Percentiles rank a stretch among this genome's conserved stretches.
Evolutionary conservation across 306 rosid genomes (phyloP).

Genomic region (Quercus bicolor): DNA sequence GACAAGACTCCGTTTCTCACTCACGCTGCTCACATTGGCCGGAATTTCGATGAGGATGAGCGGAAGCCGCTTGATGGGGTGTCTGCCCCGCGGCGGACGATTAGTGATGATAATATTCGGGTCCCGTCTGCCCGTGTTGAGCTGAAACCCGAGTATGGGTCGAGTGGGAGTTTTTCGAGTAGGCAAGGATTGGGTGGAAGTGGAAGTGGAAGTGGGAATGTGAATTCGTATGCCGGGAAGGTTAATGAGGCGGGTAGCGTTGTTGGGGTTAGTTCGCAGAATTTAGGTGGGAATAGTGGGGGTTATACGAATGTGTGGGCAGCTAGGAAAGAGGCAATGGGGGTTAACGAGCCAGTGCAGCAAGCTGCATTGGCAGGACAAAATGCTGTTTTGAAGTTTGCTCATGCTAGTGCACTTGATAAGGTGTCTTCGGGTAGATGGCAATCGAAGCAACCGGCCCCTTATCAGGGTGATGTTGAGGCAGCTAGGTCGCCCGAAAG

Average conservation of each 20-base stretch:
- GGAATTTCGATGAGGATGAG: slow-evolving; percentile 97
- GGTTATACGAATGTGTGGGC: slow-evolving; percentile 74
- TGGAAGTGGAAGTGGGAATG: slow-evolving; percentile 29
- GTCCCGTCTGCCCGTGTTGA: slow-evolving; percentile 41
- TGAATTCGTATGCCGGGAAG: slow-evolving; percentile 58
- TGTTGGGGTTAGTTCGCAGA: slow-evolving; percentile 42
- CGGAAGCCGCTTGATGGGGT: slow-evolving; percentile 83
- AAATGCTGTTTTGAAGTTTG: slow-evolving; percentile 74
- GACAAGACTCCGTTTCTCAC: slow-evolving; percentile 69
- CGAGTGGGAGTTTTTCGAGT: slow-evolving; percentile 49
- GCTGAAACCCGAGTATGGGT: slow-evolving; percentile 48
- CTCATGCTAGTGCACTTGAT: slow-evolving; percentile 85
- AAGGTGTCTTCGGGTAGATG: slow-evolving; percentile 96
- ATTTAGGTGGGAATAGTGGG: slow-evolving; percentile 41
- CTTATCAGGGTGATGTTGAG: slow-evolving; percentile 59
- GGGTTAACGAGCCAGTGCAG: slow-evolving; percentile 45
- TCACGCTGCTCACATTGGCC: slow-evolving; percentile 69
- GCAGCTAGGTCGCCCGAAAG: slow-evolving; percentile 45
- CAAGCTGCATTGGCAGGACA: slow-evolving; percentile 66
- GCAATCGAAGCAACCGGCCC: slow-evolving; percentile 62
- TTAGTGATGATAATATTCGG: slow-evolving; percentile 67
- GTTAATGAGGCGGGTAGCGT: slow-evolving; percentile 33
- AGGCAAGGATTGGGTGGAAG: slow-evolving; percentile 46
- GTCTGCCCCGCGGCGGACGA: slow-evolving; percentile 61
- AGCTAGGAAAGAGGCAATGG: slow-evolving; percentile 69